A percentile compares a stretch with the other conserved stretches of the same genome.
Conservation (phyloP, 495 filamentous ascomycete genomes). For the Bathelium albidoporum region DNA sequence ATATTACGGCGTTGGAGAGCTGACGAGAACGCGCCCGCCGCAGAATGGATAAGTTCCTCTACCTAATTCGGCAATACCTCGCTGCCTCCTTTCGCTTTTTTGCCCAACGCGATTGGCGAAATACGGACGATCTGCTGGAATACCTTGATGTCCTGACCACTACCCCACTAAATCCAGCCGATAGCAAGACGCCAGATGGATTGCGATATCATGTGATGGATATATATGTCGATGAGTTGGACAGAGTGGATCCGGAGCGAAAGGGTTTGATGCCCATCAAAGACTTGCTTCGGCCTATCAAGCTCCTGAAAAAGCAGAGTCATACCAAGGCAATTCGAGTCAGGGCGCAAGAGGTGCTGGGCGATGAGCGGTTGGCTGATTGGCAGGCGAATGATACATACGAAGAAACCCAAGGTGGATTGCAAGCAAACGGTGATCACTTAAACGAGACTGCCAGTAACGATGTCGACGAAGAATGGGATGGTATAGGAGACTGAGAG, state of each 20-base stretch:
- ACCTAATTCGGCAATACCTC: slow-evolving; percentile 69
- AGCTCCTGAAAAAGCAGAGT: slow-evolving; percentile 44
- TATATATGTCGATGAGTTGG: slow-evolving; percentile 68
- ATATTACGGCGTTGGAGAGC: too few species aligned
- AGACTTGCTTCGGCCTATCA: slow-evolving; percentile 49
- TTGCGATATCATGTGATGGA: slow-evolving; percentile 81
- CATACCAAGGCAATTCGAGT: slow-evolving; percentile 61
- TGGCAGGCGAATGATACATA: slow-evolving; percentile 34
- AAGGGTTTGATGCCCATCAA: slow-evolving; percentile 39
- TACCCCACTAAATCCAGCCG: slow-evolving; percentile 34
- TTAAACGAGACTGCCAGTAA: slow-evolving; percentile 52
- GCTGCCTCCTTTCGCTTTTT: slow-evolving; percentile 53
- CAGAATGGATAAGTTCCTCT: slow-evolving; percentile 80
- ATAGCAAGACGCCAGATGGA: slow-evolving; percentile 59
- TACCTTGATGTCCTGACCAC: slow-evolving; percentile 32
- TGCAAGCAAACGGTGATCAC: slow-evolving; percentile 37
- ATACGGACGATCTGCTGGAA: slow-evolving; percentile 23
- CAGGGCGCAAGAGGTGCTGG: slow-evolving; percentile 60
- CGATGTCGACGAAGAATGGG: slow-evolving; percentile 53
- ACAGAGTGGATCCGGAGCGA: slow-evolving; percentile 52
- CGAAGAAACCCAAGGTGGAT: slow-evolving; percentile 30
- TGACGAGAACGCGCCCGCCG: background rate
- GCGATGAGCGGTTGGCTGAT: slow-evolving; percentile 60
- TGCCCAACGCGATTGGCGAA: slow-evolving; percentile 28
- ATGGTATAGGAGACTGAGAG: slow-evolving; percentile 55